Evolutionary conservation across 2,329 filamentous ascomycete genomes (phyloP).

Genomic region (Orbilia ellipsospora): DNA sequence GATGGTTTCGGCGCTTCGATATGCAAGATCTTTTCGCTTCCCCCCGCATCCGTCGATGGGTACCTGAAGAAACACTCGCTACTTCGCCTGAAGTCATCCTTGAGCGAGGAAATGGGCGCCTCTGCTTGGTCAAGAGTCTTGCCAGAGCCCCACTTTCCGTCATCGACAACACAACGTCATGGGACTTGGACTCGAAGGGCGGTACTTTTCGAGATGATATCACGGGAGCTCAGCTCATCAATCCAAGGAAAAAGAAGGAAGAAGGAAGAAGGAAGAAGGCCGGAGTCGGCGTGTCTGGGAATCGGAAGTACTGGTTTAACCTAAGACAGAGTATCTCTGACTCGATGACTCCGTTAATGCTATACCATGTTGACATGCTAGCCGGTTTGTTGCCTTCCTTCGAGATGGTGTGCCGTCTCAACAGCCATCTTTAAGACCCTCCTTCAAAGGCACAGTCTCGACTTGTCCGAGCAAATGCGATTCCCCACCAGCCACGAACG

Average conservation of each 20-base stretch:
- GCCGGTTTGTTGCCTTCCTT: constrained; percentile 6
- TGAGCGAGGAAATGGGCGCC: neutral
- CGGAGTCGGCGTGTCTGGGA: neutral
- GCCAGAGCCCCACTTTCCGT: constrained; percentile 38
- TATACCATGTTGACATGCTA: neutral
- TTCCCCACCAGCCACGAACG: constrained; percentile 32
- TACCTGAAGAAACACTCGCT: constrained; percentile 13
- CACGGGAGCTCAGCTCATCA: constrained; percentile 49
- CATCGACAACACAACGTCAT: constrained; percentile 54
- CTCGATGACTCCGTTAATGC: constrained; percentile 36
- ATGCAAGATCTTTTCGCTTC: constrained; percentile 38
- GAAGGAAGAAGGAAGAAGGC: neutral
- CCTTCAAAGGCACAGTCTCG: constrained; percentile 8
- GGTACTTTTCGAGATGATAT: constrained; percentile 39
- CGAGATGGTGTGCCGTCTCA: constrained; percentile 4
- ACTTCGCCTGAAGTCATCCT: neutral
- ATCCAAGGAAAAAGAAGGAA: constrained; percentile 11
- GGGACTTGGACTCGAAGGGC: constrained; percentile 20
- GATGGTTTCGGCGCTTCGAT: constrained; percentile 17
- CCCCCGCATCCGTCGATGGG: constrained; percentile 44
- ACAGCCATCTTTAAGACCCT: constrained; percentile 1
- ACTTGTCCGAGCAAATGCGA: constrained; percentile 12
- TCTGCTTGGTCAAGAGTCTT: neutral
- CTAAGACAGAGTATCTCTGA: constrained; percentile 19
- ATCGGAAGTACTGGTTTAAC: neutral